Evolutionary conservation across 139 green algal species (phyloP).

Genomic region (Micractinium conductrix): DNA sequence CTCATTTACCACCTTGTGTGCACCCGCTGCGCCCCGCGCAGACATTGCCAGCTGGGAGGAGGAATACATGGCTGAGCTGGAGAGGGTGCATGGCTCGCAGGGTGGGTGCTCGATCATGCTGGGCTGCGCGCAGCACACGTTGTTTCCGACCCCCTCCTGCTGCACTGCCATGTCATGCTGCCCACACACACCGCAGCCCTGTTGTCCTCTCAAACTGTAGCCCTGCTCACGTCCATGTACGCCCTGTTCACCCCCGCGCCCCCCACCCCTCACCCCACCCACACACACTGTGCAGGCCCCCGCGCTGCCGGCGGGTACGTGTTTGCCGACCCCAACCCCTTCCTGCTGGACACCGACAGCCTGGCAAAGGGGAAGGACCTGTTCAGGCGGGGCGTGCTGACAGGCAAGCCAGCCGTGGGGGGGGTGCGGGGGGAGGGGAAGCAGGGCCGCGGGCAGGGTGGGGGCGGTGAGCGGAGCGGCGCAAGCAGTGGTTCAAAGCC

Average conservation of each 20-base stretch:
- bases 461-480: too few relatives aligned
- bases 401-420: neutral
- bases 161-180: too few relatives aligned
- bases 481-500: too few relatives aligned
- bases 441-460: too few relatives aligned
- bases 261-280: neutral
- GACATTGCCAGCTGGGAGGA: conserved; percentile 46
- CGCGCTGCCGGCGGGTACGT: conserved; percentile 69
- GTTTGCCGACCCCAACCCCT: conserved; percentile 90
- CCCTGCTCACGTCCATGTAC: too few relatives aligned
- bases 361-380: conserved; percentile 78
- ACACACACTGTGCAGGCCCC: conserved; percentile 6
- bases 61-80: conserved; percentile 64
- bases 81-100: conserved; percentile 58
- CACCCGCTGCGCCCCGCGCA: neutral
- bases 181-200: too few relatives aligned
- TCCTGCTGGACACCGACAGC: conserved; percentile 76
- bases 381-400: conserved; percentile 59
- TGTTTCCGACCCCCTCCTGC: too few relatives aligned
- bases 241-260: neutral
- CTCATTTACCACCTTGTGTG: too few relatives aligned
- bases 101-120: conserved; percentile 6
- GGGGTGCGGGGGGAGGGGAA: too few relatives aligned
- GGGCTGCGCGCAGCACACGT: neutral
- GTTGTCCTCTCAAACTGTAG: too few relatives aligned